A percentile compares a stretch with the other conserved stretches of the same genome.
phyloP scores from a whole-genome alignment of 371 early-diverging fungal genomes.

The Saksenaea vasiformis region DNA sequence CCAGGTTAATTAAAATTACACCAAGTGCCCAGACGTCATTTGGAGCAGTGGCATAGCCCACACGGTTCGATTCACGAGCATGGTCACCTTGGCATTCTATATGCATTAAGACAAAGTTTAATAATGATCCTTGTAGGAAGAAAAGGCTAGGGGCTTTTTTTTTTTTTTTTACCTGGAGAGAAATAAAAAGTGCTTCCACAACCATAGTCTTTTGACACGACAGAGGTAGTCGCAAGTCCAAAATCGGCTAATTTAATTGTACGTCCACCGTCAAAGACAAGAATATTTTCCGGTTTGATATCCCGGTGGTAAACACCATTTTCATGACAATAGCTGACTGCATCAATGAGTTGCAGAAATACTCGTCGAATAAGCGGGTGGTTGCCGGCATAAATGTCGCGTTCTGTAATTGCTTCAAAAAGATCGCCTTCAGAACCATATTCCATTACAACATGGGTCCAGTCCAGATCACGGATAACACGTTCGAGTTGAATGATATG shows the following conservation, averaged over 20 bases:
- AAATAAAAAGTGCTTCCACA: slow-evolving; percentile 93
- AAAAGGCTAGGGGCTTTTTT: slow-evolving; percentile 3
- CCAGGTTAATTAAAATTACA: slow-evolving; percentile 78
- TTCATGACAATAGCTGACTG: slow-evolving; percentile 61
- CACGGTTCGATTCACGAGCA: slow-evolving; percentile 14
- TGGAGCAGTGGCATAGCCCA: slow-evolving; percentile 67
- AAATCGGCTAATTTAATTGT: slow-evolving; percentile 90
- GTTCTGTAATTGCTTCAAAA: slow-evolving; percentile 67
- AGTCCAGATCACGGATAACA: slow-evolving; percentile 59
- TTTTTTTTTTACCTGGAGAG: slow-evolving; percentile 67
- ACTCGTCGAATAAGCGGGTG: slow-evolving; percentile 54
- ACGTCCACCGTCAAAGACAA: slow-evolving; percentile 47
- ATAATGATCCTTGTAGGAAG: not conserved
- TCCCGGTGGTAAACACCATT: slow-evolving; percentile 72
- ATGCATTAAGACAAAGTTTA: not conserved
- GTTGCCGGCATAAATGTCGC: slow-evolving; percentile 51
- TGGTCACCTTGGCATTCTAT: slow-evolving; percentile 78
- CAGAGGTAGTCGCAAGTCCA: slow-evolving; percentile 86
- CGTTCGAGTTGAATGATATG: slow-evolving; percentile 76
- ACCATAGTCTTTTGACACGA: slow-evolving; percentile 77
- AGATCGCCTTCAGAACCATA: slow-evolving; percentile 71
- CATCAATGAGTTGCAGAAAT: slow-evolving; percentile 60
- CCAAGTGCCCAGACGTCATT: slow-evolving; percentile 88
- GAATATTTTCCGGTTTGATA: slow-evolving; percentile 73
- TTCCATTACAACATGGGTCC: slow-evolving; percentile 77